Base-by-base conservation (phyloP, 345 rosid genomes). In the Lenwebbia sp. region DNA sequence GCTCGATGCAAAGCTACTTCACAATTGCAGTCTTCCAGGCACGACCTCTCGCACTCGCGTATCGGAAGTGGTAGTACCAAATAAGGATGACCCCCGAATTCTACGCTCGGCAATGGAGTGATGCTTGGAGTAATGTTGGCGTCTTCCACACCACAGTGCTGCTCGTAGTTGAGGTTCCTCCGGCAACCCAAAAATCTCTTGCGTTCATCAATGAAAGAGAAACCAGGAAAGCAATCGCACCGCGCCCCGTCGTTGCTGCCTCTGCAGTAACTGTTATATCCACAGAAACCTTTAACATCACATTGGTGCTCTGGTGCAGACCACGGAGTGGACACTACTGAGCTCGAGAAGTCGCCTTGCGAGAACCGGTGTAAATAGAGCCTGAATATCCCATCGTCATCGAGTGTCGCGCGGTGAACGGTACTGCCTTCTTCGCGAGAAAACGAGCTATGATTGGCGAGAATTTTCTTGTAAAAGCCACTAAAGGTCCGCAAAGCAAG, bases 21-120 rank as follows among this genome's bases (percentile, higher is more conserved):
- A 44, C 92, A 87, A 12, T 86, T 33, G 70, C 89, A 87, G 30
- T 90, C 92, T 22, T 88, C 33, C 22, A 84, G 82, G 62, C 92
- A 88, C 4, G 86, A 86, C 13, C 51, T 54, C n/a, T 84, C 41
- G 84, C 92, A 90, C 74, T 84, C 22, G 9, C 23, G 8, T 10
- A n/a, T 37, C 3, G 52, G 13, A 49, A 83, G 33, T 11, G 62
- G 54, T 10, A 65, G 23, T 3, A 9, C 2, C 9, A 0, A 37
- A 50, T 90, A 88, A 74, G 85, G 30, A 1, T 1, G 5, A n/a
- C 50, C 41, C 8, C 83, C 83, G 28, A 84, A 7, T 5, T 0
- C 15, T 3, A 82, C 0, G 15, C n/a, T 47, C 1, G 15, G 33
- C 52, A 87, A 0, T 19, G 1, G 30, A 2, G 1, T 17, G 44